These are phyloP conservation scores for Citrus mangshanensis DNA, from an alignment of 345 rosid species.

Conservation along the genomic window DNA sequence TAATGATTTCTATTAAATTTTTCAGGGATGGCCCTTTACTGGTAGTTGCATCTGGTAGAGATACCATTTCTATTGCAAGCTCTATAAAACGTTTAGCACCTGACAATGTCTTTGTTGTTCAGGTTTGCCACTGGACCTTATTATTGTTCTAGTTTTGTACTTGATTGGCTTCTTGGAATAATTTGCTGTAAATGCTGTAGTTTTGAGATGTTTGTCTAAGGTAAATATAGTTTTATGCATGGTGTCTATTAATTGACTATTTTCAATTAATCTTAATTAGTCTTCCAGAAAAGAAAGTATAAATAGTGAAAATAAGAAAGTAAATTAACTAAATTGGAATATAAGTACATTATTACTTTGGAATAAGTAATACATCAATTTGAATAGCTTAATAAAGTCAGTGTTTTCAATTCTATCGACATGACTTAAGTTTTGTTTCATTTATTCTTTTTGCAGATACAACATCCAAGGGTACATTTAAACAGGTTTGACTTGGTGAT, in stretches of 20 bases:
- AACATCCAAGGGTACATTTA: constrained; percentile 87
- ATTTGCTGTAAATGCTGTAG: background rate
- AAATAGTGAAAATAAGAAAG: background rate
- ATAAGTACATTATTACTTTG: background rate
- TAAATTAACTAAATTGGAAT: background rate
- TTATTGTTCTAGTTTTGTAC: constrained; percentile 1
- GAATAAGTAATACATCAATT: background rate
- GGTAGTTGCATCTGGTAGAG: constrained; percentile 95
- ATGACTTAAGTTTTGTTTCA: background rate
- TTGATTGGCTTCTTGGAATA: background rate
- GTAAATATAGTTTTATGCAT: background rate
- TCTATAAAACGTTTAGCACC: constrained; percentile 85
- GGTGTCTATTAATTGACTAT: background rate
- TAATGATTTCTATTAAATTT: constrained; percentile 7
- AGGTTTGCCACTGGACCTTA: constrained; percentile 44
- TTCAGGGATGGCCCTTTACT: constrained; percentile 90
- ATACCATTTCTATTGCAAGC: constrained; percentile 83
- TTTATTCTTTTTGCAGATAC: constrained; percentile 51
- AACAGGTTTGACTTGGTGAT: constrained; percentile 93
- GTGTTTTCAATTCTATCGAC: background rate
- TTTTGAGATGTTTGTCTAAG: background rate
- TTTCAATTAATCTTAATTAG: background rate
- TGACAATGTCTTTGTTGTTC: constrained; percentile 82
- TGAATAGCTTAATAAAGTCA: background rate
- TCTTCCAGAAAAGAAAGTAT: background rate